Evolutionary conservation across 208 protist genomes (phyloP).

Genomic region (Leishmania tropica): DNA sequence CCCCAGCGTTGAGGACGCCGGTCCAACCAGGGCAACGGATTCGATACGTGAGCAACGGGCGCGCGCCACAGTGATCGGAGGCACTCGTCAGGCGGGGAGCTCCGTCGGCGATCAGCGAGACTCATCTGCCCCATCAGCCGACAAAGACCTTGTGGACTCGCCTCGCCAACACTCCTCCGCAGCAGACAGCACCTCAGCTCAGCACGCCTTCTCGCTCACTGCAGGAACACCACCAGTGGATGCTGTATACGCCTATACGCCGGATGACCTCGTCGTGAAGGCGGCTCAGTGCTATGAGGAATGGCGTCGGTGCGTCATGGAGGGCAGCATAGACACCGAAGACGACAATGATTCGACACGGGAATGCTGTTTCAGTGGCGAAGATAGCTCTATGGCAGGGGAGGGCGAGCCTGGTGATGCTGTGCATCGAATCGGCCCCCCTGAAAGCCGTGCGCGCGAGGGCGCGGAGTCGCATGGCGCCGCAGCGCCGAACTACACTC

Average conservation of each 20-base stretch:
- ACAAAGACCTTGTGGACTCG: slow-evolving; percentile 11
- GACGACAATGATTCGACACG: background rate
- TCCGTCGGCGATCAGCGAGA: background rate
- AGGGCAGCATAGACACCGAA: background rate
- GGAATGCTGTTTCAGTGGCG: background rate
- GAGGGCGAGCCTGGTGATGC: background rate
- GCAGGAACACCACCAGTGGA: background rate
- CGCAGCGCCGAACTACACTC: background rate
- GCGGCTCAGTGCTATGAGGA: slow-evolving; percentile 26
- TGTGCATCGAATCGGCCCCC: background rate
- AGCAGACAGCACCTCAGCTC: background rate
- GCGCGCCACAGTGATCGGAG: background rate
- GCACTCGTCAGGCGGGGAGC: background rate
- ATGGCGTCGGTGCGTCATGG: slow-evolving; percentile 20
- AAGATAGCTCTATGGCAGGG: background rate
- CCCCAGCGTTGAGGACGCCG: background rate
- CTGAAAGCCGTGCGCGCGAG: background rate
- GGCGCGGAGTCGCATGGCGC: background rate
- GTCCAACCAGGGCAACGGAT: too few species aligned
- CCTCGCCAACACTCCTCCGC: background rate
- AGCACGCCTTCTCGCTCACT: background rate
- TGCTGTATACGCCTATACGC: background rate
- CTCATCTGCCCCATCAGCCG: background rate
- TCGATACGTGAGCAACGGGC: background rate
- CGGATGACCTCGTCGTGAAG: slow-evolving; percentile 24